Evolutionary conservation across 2,329 filamentous ascomycete species (phyloP).

Genomic region (Colletotrichum sidae): DNA sequence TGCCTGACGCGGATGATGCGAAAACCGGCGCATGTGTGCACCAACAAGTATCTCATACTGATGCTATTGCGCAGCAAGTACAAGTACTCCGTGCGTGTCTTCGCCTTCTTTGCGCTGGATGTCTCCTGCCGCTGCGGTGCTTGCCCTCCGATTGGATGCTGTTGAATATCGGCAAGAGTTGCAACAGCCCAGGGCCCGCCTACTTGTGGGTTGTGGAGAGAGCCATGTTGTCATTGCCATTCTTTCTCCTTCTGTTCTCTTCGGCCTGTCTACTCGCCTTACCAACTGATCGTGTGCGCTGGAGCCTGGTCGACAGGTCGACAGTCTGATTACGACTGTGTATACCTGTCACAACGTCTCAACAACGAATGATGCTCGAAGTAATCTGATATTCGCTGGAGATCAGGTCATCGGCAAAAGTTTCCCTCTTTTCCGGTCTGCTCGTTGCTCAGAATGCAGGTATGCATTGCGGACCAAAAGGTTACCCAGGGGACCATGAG

Average conservation of each 20-base stretch:
- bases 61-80: not conserved
- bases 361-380: too few species aligned
- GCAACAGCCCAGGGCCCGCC: slow-evolving; percentile 10
- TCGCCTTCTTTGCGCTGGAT: slow-evolving; percentile 2
- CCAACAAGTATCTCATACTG: not conserved
- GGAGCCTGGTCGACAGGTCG: not conserved
- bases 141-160: slow-evolving; percentile 20
- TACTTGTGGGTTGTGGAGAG: slow-evolving; percentile 1
- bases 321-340: not conserved
- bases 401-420: not conserved
- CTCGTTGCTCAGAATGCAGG: slow-evolving; percentile 2
- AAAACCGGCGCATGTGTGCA: not conserved
- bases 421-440: not conserved
- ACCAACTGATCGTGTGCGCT: not conserved
- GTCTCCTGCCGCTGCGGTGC: slow-evolving; percentile 10
- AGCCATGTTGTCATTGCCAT: slow-evolving; percentile 9
- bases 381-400: too few species aligned
- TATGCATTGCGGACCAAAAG: slow-evolving; percentile 14
- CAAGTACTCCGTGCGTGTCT: not conserved
- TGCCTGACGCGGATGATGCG: slow-evolving; percentile 3
- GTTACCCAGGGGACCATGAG: not conserved
- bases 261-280: not conserved
- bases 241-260: not conserved
- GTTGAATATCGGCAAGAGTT: slow-evolving; percentile 13
- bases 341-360: too few species aligned